Base-by-base conservation (phyloP, 306 rosid species). In the Clitoria ternatea region DNA sequence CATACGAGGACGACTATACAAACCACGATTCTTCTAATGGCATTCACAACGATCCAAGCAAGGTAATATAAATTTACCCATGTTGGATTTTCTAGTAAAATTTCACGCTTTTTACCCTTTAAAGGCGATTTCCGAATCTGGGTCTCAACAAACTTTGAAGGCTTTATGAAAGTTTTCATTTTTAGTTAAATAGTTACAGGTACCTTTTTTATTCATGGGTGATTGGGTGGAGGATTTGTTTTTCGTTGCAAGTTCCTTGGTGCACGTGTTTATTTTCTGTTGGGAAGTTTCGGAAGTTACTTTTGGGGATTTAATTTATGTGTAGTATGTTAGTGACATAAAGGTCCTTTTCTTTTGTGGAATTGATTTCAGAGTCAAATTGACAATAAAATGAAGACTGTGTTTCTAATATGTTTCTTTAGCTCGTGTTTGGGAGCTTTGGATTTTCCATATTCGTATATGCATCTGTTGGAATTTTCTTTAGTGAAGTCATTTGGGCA, bases 1-100 rank as follows among this genome's bases (percentile, higher is more conserved):
- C 98, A 0, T 84, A 81, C 59, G 90, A 92, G 15, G 27, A 59
- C 3, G 95, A 87, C 78, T 81, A 56, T 35, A 65, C 14, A 37
- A 77, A 77, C 69, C 87, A 81, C 52, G 89, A 80, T 73, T 44
- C 88, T 39, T 64, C 89, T 12, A 87, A 88, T 61, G 92, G 84
- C 7, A 79, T 14, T 69, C 87, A 77, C 73, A 36, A 39, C 61
- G 95, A 92, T 14, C 82, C 92, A n/a, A 42, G 69, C 62, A 85
- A 88, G 97, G 97, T 91, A 81, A 42, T 35, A 12, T 13, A 26
- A 9, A 13, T 17, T 29, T 49, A 47, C 49, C 73, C 70, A 33
- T 43, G 15, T 0, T 3, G n/a, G 5, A 10, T 72, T 10, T 29
- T 11, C 40, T 57, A 13, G 47, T 62, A 60, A 73, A 73, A 33